These are phyloP conservation scores for Xenosphaeropsis pyriputrescens DNA, from an alignment of 2,329 filamentous ascomycete genomes.

Conservation along the genomic window DNA sequence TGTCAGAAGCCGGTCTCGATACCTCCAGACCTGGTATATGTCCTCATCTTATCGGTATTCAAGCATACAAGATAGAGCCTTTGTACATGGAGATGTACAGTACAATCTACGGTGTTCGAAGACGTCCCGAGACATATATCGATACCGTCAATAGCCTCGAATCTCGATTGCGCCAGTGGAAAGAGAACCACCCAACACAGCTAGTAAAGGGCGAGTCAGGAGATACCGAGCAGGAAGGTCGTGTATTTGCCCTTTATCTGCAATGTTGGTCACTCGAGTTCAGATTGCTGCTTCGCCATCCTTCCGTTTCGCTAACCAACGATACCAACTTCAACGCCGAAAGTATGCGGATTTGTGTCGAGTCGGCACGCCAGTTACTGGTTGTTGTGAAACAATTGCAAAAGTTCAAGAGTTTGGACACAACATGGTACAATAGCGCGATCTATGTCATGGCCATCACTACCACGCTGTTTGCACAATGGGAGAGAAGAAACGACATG, in stretches of 20 bases:
- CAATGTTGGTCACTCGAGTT: conserved; percentile 41
- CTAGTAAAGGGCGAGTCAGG: conserved; percentile 30
- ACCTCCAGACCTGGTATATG: conserved; percentile 41
- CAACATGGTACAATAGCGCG: conserved; percentile 63
- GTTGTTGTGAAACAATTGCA: conserved; percentile 42
- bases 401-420: conserved; percentile 54
- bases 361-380: conserved; percentile 50
- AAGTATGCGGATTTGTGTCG: conserved; percentile 50
- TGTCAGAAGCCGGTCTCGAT: conserved; percentile 50
- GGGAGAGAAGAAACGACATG: conserved; percentile 47
- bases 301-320: conserved; percentile 39
- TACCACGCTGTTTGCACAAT: conserved; percentile 54
- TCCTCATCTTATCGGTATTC: conserved; percentile 50
- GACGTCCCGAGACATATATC: conserved; percentile 47
- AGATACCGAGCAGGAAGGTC: conserved; percentile 24
- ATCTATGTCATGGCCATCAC: conserved; percentile 62
- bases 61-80: conserved; percentile 45
- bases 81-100: conserved; percentile 62
- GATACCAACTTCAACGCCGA: conserved; percentile 42
- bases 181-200: conserved; percentile 45
- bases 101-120: conserved; percentile 58
- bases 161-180: conserved; percentile 45
- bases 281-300: conserved; percentile 43
- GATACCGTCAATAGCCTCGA: conserved; percentile 51
- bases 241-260: conserved; percentile 37